Evolutionary conservation across 805 yeast species (phyloP), one percentile per base, ranked within the genome.

Genomic region (Yamadazyma philogaea): DNA sequence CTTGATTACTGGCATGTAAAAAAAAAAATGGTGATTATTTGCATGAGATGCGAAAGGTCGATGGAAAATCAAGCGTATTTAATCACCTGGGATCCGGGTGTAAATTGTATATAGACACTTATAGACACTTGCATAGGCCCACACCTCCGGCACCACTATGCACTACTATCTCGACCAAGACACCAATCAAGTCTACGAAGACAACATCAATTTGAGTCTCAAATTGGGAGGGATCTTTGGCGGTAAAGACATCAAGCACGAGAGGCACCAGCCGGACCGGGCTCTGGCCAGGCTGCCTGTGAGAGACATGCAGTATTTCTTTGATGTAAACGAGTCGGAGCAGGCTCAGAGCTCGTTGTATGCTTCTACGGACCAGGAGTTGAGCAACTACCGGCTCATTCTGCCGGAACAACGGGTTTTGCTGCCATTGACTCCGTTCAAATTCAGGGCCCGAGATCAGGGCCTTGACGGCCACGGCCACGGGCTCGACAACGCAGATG

Each of bases 111-210:
- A 24, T 24, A 24, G 28, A 24, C 28, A 24, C 28, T 24, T 24
- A 24, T 24, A 24, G 28, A 24, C 28, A 24, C 12, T 24, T 5
- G 28, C 10, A 18, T 20, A n/a, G 17, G 11, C n/a, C 19, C 39
- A 14, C 18, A 28, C n/a, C n/a, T n/a, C n/a, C n/a, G n/a, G n/a
- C n/a, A n/a, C n/a, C n/a, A n/a, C n/a, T 12, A 24, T 24, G 28
- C 28, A 26, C 7, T 49, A 44, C 30, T 49, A 49, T 26, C 34
- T 37, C 14, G 53, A 49, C 30, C 49, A 46, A 33, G 53, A 49
- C 7, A 46, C 47, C 17, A 43, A 46, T 34, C 34, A 45, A 12
- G 7, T 49, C 16, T 34, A 43, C 27, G 33, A 40, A 33, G 53
- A 49, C 37, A 37, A 44, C 26, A 49, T 44, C 8, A 45, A 42